Percentiles rank a stretch among this genome's conserved stretches.
Conservation (phyloP, 106 monocot genomes). For the Dactylorhiza incarnata region DNA sequence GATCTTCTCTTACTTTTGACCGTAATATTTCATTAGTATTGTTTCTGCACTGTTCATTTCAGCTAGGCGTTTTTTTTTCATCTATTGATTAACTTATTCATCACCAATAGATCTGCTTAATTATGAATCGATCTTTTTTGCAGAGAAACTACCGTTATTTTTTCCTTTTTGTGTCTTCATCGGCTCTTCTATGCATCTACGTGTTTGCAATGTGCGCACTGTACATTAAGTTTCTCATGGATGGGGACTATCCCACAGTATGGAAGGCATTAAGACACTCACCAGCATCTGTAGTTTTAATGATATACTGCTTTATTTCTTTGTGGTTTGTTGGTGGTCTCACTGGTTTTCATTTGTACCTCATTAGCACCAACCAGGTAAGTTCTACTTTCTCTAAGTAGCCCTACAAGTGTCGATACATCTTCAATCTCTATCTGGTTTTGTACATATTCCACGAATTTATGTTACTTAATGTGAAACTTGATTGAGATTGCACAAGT, state of each 20-base stretch:
- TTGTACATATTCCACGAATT: not conserved
- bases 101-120: not conserved
- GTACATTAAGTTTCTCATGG: conserved; percentile 91
- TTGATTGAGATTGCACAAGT: not conserved
- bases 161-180: conserved; percentile 82
- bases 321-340: conserved; percentile 99
- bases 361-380: conserved; percentile 96
- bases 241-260: conserved; percentile 74
- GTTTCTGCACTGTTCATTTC: not conserved
- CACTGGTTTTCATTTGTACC: conserved; percentile 87
- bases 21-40: not conserved
- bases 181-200: conserved; percentile 83
- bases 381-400: not conserved
- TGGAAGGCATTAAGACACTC: conserved; percentile 89
- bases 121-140: conserved; percentile 9
- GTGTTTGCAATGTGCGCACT: conserved; percentile 83
- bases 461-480: not conserved
- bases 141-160: conserved; percentile 94
- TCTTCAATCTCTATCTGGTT: not conserved
- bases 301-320: conserved; percentile 70
- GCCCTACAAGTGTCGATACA: not conserved
- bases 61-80: not conserved
- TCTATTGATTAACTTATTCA: not conserved
- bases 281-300: conserved; percentile 70
- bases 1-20: not conserved